These are phyloP conservation scores for Haplosporangium sp. DNA, from an alignment of 371 early-diverging fungal species.

Conservation along the genomic window DNA sequence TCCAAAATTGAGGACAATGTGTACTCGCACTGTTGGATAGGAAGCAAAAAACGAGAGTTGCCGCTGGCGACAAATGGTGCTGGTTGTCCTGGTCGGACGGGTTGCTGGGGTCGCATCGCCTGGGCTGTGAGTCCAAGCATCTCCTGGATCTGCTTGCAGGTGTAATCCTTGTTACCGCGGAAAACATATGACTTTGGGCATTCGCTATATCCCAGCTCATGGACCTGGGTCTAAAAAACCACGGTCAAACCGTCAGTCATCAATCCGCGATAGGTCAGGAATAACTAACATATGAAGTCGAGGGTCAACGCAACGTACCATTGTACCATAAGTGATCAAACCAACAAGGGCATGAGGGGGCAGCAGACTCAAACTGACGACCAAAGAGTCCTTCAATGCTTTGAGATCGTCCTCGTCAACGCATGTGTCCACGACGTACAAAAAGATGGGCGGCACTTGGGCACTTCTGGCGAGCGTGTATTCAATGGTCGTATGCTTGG, in stretches of 20 bases:
- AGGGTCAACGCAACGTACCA: slow-evolving; percentile 72
- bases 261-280: too few relatives aligned
- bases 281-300: slow-evolving; percentile 4
- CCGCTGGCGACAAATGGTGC: slow-evolving; percentile 52
- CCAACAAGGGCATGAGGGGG: slow-evolving; percentile 97
- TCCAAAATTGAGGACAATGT: slow-evolving; percentile 94
- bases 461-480: slow-evolving; percentile 89
- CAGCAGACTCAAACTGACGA: slow-evolving; percentile 89
- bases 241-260: too few relatives aligned
- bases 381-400: slow-evolving; percentile 94
- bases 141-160: slow-evolving; percentile 93
- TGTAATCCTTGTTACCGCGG: slow-evolving; percentile 98
- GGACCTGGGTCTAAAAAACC: slow-evolving; percentile 81
- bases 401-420: slow-evolving; percentile 96
- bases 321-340: slow-evolving; percentile 98
- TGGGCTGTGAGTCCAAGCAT: slow-evolving; percentile 86
- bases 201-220: slow-evolving; percentile 94
- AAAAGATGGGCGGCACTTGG: slow-evolving; percentile 93
- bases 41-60: slow-evolving; percentile 81
- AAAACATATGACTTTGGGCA: slow-evolving; percentile 98
- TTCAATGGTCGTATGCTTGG: slow-evolving; percentile 97
- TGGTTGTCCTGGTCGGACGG: slow-evolving; percentile 75
- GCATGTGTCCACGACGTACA: slow-evolving; percentile 99
- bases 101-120: slow-evolving; percentile 70
- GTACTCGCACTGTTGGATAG: slow-evolving; percentile 95